Percentiles rank a stretch among this genome's conserved stretches.
These are phyloP conservation scores for Fusarium camptoceras DNA, from an alignment of 2,329 filamentous ascomycete species.

Conservation along the genomic window DNA sequence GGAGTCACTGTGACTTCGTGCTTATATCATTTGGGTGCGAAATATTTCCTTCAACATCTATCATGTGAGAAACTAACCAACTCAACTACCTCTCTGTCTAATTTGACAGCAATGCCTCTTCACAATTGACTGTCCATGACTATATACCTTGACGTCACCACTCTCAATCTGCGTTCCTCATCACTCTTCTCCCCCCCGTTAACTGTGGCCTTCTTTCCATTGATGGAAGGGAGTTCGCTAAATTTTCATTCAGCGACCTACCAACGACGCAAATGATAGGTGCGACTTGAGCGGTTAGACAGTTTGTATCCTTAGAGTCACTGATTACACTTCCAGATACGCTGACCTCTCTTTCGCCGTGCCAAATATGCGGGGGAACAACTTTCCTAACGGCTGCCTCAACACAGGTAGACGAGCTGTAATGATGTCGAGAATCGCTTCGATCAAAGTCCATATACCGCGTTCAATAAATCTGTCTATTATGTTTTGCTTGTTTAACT, in stretches of 20 bases:
- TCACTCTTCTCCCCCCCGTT: background rate
- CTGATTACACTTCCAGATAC: background rate
- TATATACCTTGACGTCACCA: background rate
- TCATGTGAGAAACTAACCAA: background rate
- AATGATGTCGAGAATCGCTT: background rate
- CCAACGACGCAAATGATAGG: background rate
- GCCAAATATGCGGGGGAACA: slow-evolving; percentile 1
- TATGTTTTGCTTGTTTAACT: background rate
- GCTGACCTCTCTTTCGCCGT: background rate
- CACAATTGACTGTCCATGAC: background rate
- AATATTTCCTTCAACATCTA: background rate
- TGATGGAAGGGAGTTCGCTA: background rate
- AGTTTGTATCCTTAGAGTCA: background rate
- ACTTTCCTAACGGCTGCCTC: background rate
- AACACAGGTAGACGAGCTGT: background rate
- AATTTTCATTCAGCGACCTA: background rate
- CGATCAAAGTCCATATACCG: background rate
- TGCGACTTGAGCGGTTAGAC: background rate
- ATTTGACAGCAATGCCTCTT: background rate
- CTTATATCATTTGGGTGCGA: background rate
- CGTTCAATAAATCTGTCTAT: background rate
- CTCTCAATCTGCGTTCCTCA: background rate
- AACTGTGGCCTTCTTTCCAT: background rate
- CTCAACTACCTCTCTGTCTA: background rate
- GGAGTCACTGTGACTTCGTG: background rate